phyloP scores from a whole-genome alignment of 108 stramenopile genomes.

The Cylindrotheca closterium region DNA sequence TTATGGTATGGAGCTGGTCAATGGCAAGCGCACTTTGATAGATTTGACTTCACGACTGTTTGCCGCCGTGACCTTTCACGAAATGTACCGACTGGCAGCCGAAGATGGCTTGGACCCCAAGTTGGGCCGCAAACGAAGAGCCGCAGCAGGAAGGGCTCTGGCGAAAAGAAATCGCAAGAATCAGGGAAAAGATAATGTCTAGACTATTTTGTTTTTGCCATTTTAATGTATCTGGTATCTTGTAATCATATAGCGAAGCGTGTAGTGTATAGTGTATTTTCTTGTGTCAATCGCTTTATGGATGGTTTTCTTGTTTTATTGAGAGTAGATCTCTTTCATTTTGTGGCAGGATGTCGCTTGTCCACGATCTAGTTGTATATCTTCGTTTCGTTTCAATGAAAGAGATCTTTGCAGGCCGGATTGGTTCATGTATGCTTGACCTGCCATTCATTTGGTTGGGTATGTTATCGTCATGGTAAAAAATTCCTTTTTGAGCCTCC shows the following conservation, averaged over 20 bases:
- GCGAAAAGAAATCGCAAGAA: slow-evolving; percentile 39
- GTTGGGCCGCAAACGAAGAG: slow-evolving; percentile 58
- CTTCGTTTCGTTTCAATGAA: too few species aligned
- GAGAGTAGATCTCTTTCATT: too few species aligned
- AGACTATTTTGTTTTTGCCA: background rate
- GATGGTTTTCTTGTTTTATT: background rate
- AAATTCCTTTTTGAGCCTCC: too few species aligned
- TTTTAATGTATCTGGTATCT: background rate
- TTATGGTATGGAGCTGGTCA: slow-evolving; percentile 85
- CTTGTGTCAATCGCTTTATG: background rate
- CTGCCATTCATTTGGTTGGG: too few species aligned
- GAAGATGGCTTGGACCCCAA: slow-evolving; percentile 41
- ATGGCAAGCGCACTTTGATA: slow-evolving; percentile 57
- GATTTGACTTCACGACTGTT: slow-evolving; percentile 59
- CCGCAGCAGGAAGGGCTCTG: slow-evolving; percentile 69
- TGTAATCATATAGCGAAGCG: too few species aligned
- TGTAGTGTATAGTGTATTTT: background rate
- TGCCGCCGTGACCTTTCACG: slow-evolving; percentile 82
- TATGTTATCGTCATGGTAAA: too few species aligned
- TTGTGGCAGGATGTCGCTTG: too few species aligned
- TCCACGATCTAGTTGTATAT: too few species aligned
- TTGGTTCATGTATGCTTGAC: too few species aligned
- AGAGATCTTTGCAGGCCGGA: too few species aligned
- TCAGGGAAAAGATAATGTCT: slow-evolving; percentile 7
- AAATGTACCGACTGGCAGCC: slow-evolving; percentile 81